A percentile compares a stretch with the other conserved stretches of the same genome.
Evolutionary conservation across 2,329 filamentous ascomycete genomes (phyloP).

Genomic region (Chrysoporthe austroafricana): DNA sequence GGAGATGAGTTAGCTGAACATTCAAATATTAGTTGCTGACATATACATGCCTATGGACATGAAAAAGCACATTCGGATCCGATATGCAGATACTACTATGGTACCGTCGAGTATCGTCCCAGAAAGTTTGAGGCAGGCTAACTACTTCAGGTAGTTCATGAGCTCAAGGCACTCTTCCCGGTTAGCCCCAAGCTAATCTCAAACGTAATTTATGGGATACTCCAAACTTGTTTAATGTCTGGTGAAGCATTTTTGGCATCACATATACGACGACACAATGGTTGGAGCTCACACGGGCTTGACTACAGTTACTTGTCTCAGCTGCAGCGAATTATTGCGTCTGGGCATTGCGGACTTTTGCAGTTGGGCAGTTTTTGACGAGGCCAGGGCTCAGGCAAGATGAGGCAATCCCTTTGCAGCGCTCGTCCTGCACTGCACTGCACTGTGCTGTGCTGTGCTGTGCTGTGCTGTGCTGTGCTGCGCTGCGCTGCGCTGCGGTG

Average conservation of each 20-base stretch:
- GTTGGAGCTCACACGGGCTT: not conserved
- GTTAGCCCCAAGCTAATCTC: not conserved
- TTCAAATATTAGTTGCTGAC: not conserved
- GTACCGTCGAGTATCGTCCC: not conserved
- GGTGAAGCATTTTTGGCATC: not conserved
- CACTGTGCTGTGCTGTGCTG: not conserved
- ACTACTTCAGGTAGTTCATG: not conserved
- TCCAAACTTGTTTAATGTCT: not conserved
- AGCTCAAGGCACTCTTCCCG: not conserved
- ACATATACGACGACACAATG: not conserved
- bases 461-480: constrained; percentile 3
- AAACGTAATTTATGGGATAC: not conserved
- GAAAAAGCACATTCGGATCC: not conserved
- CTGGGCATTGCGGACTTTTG: not conserved
- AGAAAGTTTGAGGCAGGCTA: not conserved
- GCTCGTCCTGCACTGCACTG: not conserved
- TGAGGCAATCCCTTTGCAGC: not conserved
- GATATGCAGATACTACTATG: constrained; percentile 1
- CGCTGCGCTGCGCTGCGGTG: not conserved
- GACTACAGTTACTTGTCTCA: not conserved
- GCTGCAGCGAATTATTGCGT: not conserved
- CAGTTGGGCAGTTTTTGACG: constrained; percentile 14
- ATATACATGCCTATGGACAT: not conserved
- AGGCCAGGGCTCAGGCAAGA: constrained; percentile 3
- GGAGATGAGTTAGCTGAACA: not conserved